Percentiles rank a stretch among this genome's conserved stretches.
Conservation (phyloP, 2,329 filamentous ascomycete genomes). For the Hypomyces perniciosus region DNA sequence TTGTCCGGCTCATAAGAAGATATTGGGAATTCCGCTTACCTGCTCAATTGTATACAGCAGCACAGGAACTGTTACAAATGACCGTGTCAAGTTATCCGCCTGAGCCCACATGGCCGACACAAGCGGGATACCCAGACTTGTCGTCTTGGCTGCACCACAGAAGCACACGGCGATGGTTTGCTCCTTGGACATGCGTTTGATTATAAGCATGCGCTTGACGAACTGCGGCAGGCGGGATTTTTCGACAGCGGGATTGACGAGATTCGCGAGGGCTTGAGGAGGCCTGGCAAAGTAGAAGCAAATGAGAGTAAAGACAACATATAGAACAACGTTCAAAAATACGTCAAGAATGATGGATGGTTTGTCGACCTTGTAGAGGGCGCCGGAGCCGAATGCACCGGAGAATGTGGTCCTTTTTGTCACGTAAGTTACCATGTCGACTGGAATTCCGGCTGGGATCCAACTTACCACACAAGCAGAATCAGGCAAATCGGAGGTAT, state of each 20-base stretch:
- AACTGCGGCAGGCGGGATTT: slow-evolving; percentile 24
- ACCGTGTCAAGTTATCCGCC: slow-evolving; percentile 46
- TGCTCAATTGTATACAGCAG: slow-evolving; percentile 57
- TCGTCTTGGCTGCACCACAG: slow-evolving; percentile 67
- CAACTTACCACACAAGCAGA: slow-evolving; percentile 42
- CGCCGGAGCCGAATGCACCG: slow-evolving; percentile 57
- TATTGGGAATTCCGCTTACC: slow-evolving; percentile 18
- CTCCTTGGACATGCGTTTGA: slow-evolving; percentile 49
- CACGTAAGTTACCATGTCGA: not conserved
- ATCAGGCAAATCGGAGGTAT: slow-evolving; percentile 42
- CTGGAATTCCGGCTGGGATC: too few relatives aligned
- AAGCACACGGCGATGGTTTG: slow-evolving; percentile 68
- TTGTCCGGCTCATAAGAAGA: not conserved
- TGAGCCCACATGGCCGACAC: slow-evolving; percentile 61
- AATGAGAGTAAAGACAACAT: slow-evolving; percentile 55
- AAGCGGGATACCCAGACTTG: slow-evolving; percentile 62
- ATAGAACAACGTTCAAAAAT: slow-evolving; percentile 60
- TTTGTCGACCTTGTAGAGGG: slow-evolving; percentile 51
- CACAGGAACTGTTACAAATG: slow-evolving; percentile 58
- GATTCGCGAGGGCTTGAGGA: slow-evolving; percentile 26
- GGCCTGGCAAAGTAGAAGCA: slow-evolving; percentile 49
- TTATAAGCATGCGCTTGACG: slow-evolving; percentile 34
- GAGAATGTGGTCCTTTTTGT: slow-evolving; percentile 59
- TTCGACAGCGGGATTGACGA: slow-evolving; percentile 29
- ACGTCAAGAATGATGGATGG: slow-evolving; percentile 61